phyloP scores from a whole-genome alignment of 2,329 filamentous ascomycete species.

The Colletotrichum euphorbiae region DNA sequence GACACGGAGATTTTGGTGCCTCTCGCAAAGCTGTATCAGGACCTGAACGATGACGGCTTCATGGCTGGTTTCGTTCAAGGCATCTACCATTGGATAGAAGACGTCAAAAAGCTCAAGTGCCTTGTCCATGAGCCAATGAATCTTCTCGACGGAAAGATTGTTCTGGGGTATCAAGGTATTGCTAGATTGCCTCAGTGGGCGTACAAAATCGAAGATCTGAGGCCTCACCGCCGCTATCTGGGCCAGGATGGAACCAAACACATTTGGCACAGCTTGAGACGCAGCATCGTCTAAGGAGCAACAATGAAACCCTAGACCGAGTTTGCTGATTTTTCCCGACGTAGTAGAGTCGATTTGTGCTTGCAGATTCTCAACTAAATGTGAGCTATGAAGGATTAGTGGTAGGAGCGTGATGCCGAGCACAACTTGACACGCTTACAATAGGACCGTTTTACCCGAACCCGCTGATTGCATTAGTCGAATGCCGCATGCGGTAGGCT shows the following conservation, averaged over 20 bases:
- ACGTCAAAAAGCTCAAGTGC: constrained; percentile 30
- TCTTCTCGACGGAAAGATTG: constrained; percentile 37
- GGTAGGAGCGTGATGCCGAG: background rate
- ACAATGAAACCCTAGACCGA: constrained; percentile 43
- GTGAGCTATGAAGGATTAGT: constrained; percentile 39
- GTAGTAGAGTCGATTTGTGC: background rate
- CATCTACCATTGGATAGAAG: constrained; percentile 43
- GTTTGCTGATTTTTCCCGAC: constrained; percentile 19
- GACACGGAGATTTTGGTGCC: constrained; percentile 39
- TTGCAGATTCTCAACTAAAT: constrained; percentile 42
- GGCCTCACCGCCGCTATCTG: constrained; percentile 39
- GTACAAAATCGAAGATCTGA: constrained; percentile 40
- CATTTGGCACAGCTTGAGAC: constrained; percentile 44
- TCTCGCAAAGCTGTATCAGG: constrained; percentile 39
- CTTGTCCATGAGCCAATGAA: constrained; percentile 35
- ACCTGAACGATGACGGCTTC: constrained; percentile 36
- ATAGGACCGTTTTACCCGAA: constrained; percentile 46
- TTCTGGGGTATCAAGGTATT: constrained; percentile 41
- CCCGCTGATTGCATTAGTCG: constrained; percentile 42
- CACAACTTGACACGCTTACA: constrained; percentile 35
- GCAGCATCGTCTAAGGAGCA: constrained; percentile 44
- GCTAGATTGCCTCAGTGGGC: constrained; percentile 34
- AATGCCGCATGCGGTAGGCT: background rate
- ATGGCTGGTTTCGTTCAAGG: constrained; percentile 43
- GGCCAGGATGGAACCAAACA: constrained; percentile 46